A percentile compares a stretch with the other conserved stretches of the same genome.
These are phyloP conservation scores for Capniomyces stellatus DNA, from an alignment of 371 early-diverging fungal genomes.

Conservation along the genomic window DNA sequence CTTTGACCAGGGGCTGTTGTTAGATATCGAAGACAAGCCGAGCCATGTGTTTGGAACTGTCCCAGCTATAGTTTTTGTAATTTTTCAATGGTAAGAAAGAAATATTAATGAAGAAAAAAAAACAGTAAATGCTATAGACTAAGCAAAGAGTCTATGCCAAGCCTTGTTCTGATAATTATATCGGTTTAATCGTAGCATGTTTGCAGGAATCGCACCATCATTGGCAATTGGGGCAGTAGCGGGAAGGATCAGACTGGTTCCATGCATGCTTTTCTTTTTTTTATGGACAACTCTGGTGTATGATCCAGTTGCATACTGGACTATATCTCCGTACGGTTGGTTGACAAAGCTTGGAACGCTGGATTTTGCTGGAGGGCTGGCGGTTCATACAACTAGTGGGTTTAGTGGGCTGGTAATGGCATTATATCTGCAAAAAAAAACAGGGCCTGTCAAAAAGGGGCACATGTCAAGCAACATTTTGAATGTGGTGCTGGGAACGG, in stretches of 20 bases:
- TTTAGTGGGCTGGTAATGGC: conserved; percentile 77
- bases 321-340: conserved; percentile 75
- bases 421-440: conserved; percentile 56
- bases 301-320: conserved; percentile 76
- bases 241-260: conserved; percentile 71
- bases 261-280: conserved; percentile 72
- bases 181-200: conserved; percentile 29
- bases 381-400: conserved; percentile 85
- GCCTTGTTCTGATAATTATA: not conserved
- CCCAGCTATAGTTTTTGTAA: conserved; percentile 48
- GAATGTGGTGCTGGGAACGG: conserved; percentile 70
- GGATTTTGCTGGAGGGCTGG: conserved; percentile 81
- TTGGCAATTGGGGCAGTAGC: conserved; percentile 82
- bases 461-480: conserved; percentile 80
- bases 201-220: conserved; percentile 72
- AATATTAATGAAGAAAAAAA: not conserved
- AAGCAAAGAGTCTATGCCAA: not conserved
- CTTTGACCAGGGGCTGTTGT: conserved; percentile 49
- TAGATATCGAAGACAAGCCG: conserved; percentile 33
- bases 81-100: conserved; percentile 38
- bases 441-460: conserved; percentile 34
- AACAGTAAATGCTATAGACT: not conserved
- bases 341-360: conserved; percentile 45
- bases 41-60: conserved; percentile 34
- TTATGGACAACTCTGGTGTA: conserved; percentile 86